These are phyloP conservation scores for Oemleria cerasiformis DNA, from an alignment of 306 rosid species.

Conservation along the genomic window DNA sequence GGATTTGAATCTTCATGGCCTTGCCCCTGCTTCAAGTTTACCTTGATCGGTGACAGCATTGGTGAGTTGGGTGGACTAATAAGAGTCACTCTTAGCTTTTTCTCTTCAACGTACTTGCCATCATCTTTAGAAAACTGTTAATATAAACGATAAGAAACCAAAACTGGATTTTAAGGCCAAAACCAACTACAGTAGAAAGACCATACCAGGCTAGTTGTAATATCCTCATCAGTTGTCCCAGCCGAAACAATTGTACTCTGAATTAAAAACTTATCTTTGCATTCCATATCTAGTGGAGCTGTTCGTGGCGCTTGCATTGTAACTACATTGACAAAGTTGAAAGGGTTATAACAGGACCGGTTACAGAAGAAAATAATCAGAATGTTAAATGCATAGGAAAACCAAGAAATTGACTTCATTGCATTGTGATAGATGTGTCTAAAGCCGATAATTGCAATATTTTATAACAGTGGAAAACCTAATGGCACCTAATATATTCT, in stretches of 20 bases:
- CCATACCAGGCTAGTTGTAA: conserved; percentile 75
- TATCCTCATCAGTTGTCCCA: conserved; percentile 56
- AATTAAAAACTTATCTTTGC: conserved; percentile 89
- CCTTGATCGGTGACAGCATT: conserved; percentile 49
- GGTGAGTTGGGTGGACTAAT: conserved; percentile 64
- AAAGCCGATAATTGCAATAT: background rate
- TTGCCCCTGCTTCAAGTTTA: conserved; percentile 42
- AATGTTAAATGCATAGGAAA: conserved; percentile 1
- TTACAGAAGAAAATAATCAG: background rate
- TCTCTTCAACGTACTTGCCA: conserved; percentile 61
- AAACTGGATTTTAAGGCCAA: conserved; percentile 20
- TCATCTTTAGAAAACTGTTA: conserved; percentile 71
- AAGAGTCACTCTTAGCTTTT: conserved; percentile 69
- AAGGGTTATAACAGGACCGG: conserved; percentile 2
- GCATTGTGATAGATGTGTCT: conserved; percentile 2
- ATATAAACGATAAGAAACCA: conserved; percentile 19
- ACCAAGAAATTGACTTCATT: background rate
- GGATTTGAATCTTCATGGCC: conserved; percentile 29
- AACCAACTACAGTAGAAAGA: conserved; percentile 20
- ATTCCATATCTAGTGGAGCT: conserved; percentile 58
- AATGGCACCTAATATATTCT: background rate
- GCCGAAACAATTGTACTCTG: conserved; percentile 67
- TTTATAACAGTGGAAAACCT: background rate
- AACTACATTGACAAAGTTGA: conserved; percentile 47
- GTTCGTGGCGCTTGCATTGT: conserved; percentile 76